Conservation (phyloP, 2,329 filamentous ascomycete genomes). For the Colletotrichum cordylinicola region DNA sequence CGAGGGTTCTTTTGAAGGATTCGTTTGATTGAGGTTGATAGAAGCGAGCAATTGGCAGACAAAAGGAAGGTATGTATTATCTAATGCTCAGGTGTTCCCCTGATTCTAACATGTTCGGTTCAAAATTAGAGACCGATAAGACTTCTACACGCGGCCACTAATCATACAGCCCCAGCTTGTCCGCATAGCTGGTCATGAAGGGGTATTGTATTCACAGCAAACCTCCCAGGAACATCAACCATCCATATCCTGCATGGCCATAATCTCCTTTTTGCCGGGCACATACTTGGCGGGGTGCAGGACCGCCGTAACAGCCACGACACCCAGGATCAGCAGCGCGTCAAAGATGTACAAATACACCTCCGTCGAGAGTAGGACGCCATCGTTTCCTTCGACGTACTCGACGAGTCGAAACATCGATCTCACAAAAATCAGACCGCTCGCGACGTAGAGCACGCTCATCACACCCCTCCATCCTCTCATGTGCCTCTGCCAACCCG, state of each 20-base stretch:
- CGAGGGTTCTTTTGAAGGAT: background rate
- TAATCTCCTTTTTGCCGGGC: background rate
- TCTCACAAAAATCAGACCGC: conserved; percentile 50
- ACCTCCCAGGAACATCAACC: background rate
- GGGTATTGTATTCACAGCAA: background rate
- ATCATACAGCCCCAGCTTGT: background rate
- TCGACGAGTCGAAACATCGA: conserved; percentile 48
- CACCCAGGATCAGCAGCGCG: conserved; percentile 35
- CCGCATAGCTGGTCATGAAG: background rate
- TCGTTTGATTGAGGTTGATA: background rate
- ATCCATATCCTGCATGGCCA: background rate
- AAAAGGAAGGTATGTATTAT: background rate
- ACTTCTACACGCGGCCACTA: background rate
- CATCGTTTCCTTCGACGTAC: conserved; percentile 40
- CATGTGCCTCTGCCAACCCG: conserved; percentile 22
- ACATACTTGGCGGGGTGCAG: background rate
- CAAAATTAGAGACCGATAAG: background rate
- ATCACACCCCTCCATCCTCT: conserved; percentile 26
- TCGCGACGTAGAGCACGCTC: conserved; percentile 45
- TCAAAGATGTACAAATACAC: conserved; percentile 42
- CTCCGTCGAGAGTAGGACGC: conserved; percentile 37
- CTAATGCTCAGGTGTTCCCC: background rate
- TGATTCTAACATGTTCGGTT: background rate
- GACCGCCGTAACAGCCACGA: conserved; percentile 16
- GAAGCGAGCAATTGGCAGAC: background rate